Percentiles rank a stretch among this genome's conserved stretches.
Conservation (phyloP, 306 rosid genomes). For the Inga leiocalycina region DNA sequence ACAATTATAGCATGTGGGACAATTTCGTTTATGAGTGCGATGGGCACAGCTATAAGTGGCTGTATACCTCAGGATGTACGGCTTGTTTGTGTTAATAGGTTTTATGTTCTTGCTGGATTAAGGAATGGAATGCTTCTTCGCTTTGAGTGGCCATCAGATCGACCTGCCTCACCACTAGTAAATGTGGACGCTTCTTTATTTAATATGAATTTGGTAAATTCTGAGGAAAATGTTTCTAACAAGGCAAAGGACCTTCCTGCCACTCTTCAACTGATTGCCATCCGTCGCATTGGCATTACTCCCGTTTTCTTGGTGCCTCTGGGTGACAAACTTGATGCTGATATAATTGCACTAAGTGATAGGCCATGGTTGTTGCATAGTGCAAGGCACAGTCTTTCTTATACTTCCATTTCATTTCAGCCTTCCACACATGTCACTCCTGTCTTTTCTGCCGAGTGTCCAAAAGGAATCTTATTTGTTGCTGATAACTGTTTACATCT, state of each 20-base stretch:
- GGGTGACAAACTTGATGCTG: conserved; percentile 82
- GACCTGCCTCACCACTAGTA: conserved; percentile 46
- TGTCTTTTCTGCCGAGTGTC: conserved; percentile 84
- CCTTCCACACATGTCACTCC: conserved; percentile 92
- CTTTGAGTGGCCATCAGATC: conserved; percentile 81
- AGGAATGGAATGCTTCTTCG: conserved; percentile 97
- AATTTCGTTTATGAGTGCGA: conserved; percentile 63
- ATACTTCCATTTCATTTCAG: conserved; percentile 92
- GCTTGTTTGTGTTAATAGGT: conserved; percentile 78
- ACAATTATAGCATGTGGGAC: conserved; percentile 71
- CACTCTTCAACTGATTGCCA: conserved; percentile 82
- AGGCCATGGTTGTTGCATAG: conserved; percentile 96
- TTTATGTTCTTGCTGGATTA: conserved; percentile 84
- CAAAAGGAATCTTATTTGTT: conserved; percentile 90
- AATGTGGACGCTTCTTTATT: conserved; percentile 48
- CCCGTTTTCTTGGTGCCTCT: conserved; percentile 94
- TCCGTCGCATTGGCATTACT: conserved; percentile 91
- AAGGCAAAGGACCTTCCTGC: conserved; percentile 48
- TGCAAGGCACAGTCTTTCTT: conserved; percentile 92
- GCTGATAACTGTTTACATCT: conserved; percentile 86
- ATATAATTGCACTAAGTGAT: conserved; percentile 86
- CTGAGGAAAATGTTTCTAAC: conserved; percentile 39
- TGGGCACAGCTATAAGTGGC: conserved; percentile 80
- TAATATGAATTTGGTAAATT: conserved; percentile 49
- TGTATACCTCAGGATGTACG: conserved; percentile 95